phyloP scores from a whole-genome alignment of 2,329 filamentous ascomycete species.

The Fusarium redolens region DNA sequence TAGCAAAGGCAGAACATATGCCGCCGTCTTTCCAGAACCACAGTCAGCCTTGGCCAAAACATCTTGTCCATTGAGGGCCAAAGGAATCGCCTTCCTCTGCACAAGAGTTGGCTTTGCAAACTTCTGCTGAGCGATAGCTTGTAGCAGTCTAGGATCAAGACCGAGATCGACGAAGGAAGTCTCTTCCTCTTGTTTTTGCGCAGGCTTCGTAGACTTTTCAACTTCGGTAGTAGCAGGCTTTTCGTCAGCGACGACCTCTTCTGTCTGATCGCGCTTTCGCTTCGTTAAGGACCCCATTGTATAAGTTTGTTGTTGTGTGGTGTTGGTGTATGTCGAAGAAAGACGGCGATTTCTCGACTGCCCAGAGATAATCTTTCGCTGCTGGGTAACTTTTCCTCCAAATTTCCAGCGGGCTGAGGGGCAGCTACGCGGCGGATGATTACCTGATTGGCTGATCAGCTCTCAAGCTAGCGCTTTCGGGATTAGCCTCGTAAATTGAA shows the following conservation, averaged over 20 bases:
- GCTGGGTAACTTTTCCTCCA: constrained; percentile 39
- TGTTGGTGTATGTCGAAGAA: constrained; percentile 22
- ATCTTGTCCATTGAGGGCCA: constrained; percentile 88
- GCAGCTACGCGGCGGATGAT: constrained; percentile 32
- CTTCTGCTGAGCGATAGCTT: constrained; percentile 85
- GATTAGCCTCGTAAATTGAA: constrained; percentile 1
- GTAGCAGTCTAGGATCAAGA: constrained; percentile 86
- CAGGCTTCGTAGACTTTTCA: constrained; percentile 42
- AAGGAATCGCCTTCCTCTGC: constrained; percentile 86
- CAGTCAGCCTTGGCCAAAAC: constrained; percentile 93
- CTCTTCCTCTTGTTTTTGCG: constrained; percentile 46
- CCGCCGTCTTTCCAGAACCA: constrained; percentile 97
- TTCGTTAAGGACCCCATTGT: constrained; percentile 56
- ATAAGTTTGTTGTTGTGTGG: constrained; percentile 52
- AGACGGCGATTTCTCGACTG: constrained; percentile 38
- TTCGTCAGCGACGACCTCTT: constrained; percentile 56
- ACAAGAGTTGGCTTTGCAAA: constrained; percentile 90
- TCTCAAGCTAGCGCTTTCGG: accelerated
- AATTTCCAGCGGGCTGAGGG: constrained; percentile 45
- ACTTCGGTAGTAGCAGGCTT: constrained; percentile 43
- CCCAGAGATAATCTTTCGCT: constrained; percentile 25
- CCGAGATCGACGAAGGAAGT: constrained; percentile 79
- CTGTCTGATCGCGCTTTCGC: constrained; percentile 69
- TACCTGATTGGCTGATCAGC: constrained; percentile 4
- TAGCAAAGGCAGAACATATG: constrained; percentile 90